Conservation (phyloP, 345 rosid genomes). For the Barbarea vulgaris region DNA sequence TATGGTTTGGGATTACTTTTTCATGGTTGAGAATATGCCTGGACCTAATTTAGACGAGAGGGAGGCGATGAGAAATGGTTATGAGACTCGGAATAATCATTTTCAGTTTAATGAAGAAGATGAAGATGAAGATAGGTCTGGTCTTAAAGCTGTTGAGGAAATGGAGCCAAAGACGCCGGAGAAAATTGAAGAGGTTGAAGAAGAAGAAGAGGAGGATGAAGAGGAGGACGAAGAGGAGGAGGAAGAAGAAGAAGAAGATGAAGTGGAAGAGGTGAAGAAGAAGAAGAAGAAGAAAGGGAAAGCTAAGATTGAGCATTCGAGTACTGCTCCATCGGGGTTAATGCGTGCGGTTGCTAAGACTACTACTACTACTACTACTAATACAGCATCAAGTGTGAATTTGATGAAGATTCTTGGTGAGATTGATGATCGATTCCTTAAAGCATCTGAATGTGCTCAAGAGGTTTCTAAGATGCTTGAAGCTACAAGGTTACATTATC, state of each 20-base stretch:
- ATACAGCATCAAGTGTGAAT: conserved; percentile 42
- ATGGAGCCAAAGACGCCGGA: conserved; percentile 66
- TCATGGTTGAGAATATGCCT: conserved; percentile 62
- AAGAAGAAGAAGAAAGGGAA: conserved; percentile 41
- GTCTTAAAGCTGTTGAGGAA: conserved; percentile 34
- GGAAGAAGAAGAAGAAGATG: conserved; percentile 40
- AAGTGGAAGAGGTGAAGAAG: conserved; percentile 36
- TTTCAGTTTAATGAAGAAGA: conserved; percentile 34
- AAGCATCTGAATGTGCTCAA: conserved; percentile 80
- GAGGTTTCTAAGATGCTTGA: conserved; percentile 89
- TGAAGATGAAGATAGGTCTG: conserved; percentile 27
- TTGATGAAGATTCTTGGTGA: conserved; percentile 64
- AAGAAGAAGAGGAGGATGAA: conserved; percentile 10
- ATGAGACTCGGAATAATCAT: conserved; percentile 24
- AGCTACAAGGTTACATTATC: conserved; percentile 90
- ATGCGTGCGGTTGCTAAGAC: conserved; percentile 42
- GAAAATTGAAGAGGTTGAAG: conserved; percentile 40
- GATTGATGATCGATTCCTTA: conserved; percentile 86
- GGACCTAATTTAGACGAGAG: conserved; percentile 58
- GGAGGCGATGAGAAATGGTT: conserved; percentile 36
- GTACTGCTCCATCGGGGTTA: conserved; percentile 62
- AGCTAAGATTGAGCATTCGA: conserved; percentile 60
- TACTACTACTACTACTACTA: background rate
- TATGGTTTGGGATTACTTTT: conserved; percentile 72
- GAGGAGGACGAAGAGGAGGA: conserved; percentile 1